These are phyloP conservation scores for Penicillium simplicissimum DNA, from an alignment of 495 filamentous ascomycete species.

Conservation along the genomic window DNA sequence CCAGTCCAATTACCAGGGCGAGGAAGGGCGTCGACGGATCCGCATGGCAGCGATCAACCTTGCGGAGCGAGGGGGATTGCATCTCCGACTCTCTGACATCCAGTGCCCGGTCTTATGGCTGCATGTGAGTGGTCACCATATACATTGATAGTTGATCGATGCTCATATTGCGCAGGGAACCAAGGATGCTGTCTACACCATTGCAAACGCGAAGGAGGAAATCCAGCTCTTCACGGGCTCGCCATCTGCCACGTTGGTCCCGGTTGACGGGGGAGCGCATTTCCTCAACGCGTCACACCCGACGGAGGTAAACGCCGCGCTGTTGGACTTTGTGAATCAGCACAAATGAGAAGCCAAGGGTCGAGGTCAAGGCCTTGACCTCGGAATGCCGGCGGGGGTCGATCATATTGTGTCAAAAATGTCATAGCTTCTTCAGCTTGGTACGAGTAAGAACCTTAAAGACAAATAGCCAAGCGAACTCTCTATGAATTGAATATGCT, in stretches of 20 bases:
- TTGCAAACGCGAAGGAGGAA: conserved; percentile 51
- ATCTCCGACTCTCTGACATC: conserved; percentile 53
- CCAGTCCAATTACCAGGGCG: conserved; percentile 56
- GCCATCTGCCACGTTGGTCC: conserved; percentile 47
- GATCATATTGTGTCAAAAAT: no score
- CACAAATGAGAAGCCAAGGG: conserved; percentile 4
- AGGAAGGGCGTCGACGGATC: conserved; percentile 55
- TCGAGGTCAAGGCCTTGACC: no score
- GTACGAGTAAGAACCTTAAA: no score
- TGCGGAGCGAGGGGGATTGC: conserved; percentile 59
- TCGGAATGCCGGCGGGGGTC: no score
- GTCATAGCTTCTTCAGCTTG: no score
- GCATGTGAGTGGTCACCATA: conserved; percentile 46
- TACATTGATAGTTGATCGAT: neutral
- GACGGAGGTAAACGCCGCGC: conserved; percentile 10
- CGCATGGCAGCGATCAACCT: conserved; percentile 60
- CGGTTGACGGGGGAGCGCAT: conserved; percentile 56
- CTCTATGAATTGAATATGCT: no score
- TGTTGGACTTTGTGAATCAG: conserved; percentile 14
- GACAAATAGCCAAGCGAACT: no score
- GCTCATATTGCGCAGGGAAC: conserved; percentile 43
- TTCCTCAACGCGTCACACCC: conserved; percentile 52
- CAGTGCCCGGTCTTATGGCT: conserved; percentile 63
- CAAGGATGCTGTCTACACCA: conserved; percentile 52
- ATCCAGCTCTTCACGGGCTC: conserved; percentile 58